Conservation (phyloP, 1,284 basidiomycete species). For the Coniferiporia sulphurascens region DNA sequence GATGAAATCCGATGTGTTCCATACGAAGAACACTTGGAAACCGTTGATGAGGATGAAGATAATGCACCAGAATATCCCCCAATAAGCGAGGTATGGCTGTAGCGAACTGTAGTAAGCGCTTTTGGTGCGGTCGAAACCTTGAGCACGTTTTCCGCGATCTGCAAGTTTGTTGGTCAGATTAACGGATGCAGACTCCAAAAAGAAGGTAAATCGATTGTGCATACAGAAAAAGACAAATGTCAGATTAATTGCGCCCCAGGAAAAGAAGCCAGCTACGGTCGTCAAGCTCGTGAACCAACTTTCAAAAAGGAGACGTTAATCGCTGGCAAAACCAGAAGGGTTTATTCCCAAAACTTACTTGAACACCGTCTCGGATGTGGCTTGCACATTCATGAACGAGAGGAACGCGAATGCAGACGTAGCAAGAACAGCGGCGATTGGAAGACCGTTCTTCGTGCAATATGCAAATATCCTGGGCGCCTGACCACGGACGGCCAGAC, state of each 20-base stretch:
- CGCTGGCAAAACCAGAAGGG: slow-evolving; percentile 13
- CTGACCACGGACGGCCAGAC: slow-evolving; percentile 73
- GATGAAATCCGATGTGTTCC: slow-evolving; percentile 54
- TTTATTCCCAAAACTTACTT: slow-evolving; percentile 24
- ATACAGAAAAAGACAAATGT: slow-evolving; percentile 72
- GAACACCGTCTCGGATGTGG: slow-evolving; percentile 34
- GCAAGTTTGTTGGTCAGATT: not conserved
- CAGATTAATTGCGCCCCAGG: slow-evolving; percentile 67
- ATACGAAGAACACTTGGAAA: slow-evolving; percentile 57
- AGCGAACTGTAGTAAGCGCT: slow-evolving; percentile 53
- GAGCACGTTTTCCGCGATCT: slow-evolving; percentile 50
- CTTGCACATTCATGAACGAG: slow-evolving; percentile 44
- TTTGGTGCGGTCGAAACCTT: slow-evolving; percentile 50
- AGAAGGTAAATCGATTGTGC: slow-evolving; percentile 28
- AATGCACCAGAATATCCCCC: slow-evolving; percentile 36
- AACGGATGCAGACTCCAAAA: slow-evolving; percentile 18
- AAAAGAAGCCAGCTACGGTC: slow-evolving; percentile 57
- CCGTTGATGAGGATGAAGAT: slow-evolving; percentile 47
- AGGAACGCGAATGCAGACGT: slow-evolving; percentile 41
- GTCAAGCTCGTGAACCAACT: slow-evolving; percentile 56
- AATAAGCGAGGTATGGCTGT: slow-evolving; percentile 34
- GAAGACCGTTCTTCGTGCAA: slow-evolving; percentile 73
- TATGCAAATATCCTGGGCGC: slow-evolving; percentile 57
- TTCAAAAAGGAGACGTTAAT: slow-evolving; percentile 33
- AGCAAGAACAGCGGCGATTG: slow-evolving; percentile 42